Base-by-base conservation (phyloP, 73 alveolate genomes). In the Symbiodinium natans region DNA sequence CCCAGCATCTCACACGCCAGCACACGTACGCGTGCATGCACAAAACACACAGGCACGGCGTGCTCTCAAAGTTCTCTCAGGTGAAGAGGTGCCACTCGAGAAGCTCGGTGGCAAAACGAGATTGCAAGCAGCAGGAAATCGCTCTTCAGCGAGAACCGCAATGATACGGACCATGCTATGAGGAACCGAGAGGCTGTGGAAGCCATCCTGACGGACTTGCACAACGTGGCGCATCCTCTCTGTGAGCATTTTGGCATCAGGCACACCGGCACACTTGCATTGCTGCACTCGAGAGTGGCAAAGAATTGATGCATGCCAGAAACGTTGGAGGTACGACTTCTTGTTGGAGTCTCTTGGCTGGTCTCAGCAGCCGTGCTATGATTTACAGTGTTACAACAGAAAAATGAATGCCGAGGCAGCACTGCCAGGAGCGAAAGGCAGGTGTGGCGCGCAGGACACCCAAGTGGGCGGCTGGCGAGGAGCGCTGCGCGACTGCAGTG, bases 371-470 rank as follows among this genome's bases (percentile, higher is more conserved):
- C 68, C 68, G 68, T 19, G 13, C 29, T 52, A 6, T 21, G 68
- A 4, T 5, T 21, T 27, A 13, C 56, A 19, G 68, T 1, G 63
- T 52, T n/a, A n/a, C n/a, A n/a, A n/a, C n/a, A n/a, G n/a, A n/a
- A n/a, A n/a, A n/a, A n/a, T n/a, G n/a, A 25, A 40, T 0, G 31
- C 74, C 46, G 42, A 83, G 92, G 92, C 92, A 83, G 74, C 92
- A 83, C 42, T 83, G 92, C 92, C 92, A 83, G 75, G 92, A 83
- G 77, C 77, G 92, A 27, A 83, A 83, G 43, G 92, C 92, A 10
- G 92, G 92, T 11, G 92, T 83, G 77, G 92, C 92, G 31, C 92
- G 92, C 42, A 54, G 92, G 8, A 36, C 92, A 3, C 92, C 92
- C 34, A 83, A 83, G 75, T 9, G 33, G 74, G 74, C 42, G 46